These are phyloP conservation scores for Scortechinia acanthostroma DNA, from an alignment of 2,329 filamentous ascomycete species.

Conservation along the genomic window DNA sequence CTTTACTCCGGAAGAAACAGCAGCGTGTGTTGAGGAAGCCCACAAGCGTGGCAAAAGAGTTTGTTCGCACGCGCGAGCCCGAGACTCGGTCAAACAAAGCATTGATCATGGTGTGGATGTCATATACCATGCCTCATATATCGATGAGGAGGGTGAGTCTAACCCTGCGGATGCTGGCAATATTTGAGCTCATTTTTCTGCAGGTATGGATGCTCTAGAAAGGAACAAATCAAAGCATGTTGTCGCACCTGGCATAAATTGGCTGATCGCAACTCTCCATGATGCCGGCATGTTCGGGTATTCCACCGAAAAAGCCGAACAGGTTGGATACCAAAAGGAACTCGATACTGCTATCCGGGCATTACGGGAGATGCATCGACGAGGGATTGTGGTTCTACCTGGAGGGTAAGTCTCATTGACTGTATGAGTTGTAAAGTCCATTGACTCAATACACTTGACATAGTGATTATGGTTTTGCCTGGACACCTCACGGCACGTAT, in stretches of 20 bases:
- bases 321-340: conserved; percentile 32
- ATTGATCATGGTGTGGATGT: conserved; percentile 33
- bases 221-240: conserved; percentile 25
- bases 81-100: conserved; percentile 33
- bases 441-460: too few relatives aligned
- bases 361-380: conserved; percentile 31
- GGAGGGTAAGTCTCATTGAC: conserved; percentile 22
- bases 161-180: conserved; percentile 10
- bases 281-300: conserved; percentile 27
- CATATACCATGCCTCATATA: conserved; percentile 35
- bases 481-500: conserved; percentile 38
- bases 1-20: conserved; percentile 33
- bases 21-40: conserved; percentile 35
- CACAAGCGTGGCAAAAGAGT: conserved; percentile 26
- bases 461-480: conserved; percentile 34
- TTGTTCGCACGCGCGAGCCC: conserved; percentile 33
- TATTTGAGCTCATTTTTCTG: conserved; percentile 6
- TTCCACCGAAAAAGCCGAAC: conserved; percentile 27
- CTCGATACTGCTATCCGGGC: conserved; percentile 25
- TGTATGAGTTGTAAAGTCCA: too few relatives aligned
- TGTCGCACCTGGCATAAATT: conserved; percentile 33
- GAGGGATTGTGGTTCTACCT: conserved; percentile 34
- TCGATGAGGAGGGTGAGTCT: conserved; percentile 24
- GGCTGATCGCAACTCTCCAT: conserved; percentile 22
- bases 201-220: conserved; percentile 27